Evolutionary conservation across 1,139 yeast species (phyloP), one percentile per base, ranked within the genome.

Genomic region (Candida freyschussii): DNA sequence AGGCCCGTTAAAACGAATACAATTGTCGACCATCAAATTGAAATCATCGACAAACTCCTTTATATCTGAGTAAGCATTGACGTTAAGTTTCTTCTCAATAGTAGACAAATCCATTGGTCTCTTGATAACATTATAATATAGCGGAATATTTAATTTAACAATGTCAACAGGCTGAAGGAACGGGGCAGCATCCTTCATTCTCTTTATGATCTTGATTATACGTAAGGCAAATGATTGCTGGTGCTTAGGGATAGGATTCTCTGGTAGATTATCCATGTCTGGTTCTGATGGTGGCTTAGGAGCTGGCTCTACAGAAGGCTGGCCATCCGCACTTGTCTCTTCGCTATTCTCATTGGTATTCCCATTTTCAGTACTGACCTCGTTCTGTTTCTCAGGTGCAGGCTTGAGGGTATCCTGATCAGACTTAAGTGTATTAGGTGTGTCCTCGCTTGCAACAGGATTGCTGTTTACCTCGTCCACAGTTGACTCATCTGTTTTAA

Each of bases 51-150:
- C 72, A 33, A 89, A 74, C 44, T 79, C 78, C 38, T 72, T 69
- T 8, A 87, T 78, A 6, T 73, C 68, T 40, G 70, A 79, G 57
- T 89, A 91, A 4, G 87, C 91, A 52, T 76, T 74, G 10, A 60
- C 74, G 31, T 57, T 67, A 29, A 89, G 62, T 57, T 89, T 91
- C 48, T 73, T 74, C 57, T 93, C 98, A 47, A 91, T 84, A 3
- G 97, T 87, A 6, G 89, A 73, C 30, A 91, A 66, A 58, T 89
- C 97, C 97, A 93, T 91, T 24, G 99, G 99, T 47, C 83, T 68
- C 42, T 74, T 72, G 48, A 93, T 78, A 51, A 76, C 78, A 52
- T 86, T 86, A 57, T 80, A 85, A 57, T 91, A 91, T 39, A 84
- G 77, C 4, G 98, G 99, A 39, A 93, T 83, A 52, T 89, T 87